Base-by-base conservation (phyloP, 1,284 basidiomycete species). In the Schizophyllum amplum region DNA sequence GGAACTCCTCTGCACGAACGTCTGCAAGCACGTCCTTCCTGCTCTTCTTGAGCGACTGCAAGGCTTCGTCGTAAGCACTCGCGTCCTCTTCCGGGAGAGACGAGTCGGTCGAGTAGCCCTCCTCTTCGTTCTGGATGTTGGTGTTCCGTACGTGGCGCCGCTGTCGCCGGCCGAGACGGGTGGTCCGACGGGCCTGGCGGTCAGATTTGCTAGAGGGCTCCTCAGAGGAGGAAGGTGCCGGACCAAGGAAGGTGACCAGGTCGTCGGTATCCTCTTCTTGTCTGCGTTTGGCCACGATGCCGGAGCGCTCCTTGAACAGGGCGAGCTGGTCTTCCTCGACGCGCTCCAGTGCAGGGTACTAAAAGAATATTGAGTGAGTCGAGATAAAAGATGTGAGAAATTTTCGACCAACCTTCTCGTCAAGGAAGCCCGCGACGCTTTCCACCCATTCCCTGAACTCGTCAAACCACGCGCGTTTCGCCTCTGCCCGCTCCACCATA, bases 371-470 rank as follows among this genome's bases (percentile, higher is more conserved):
- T 52, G 20, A 47, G 56, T 53, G 33, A 27, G 13, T 51, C 23
- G 42, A 24, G 47, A 5, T 5, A 15, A 48, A 46, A 24, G 26
- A n/a, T n/a, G 22, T 25, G 5, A 13, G 1, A 53, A 13, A 51
- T 15, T 17, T 60, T 65, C 4, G 49, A 42, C 33, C 33, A 13
- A 92, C 92, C 84, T 98, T 98, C 69, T 94, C 92, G 65, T 96
- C 94, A 42, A 98, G 74, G 68, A 98, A 97, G 4, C 79, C 80
- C 1, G 92, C 94, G 4, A 97, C 81, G 63, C 83, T 84, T 68
- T 98, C 94, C 0, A 95, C 77, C 87, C 92, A 95, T 47, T 89
- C 87, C 59, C 80, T 79, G 72, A 98, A 93, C 55, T 85, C 84
- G 15, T 77, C 77, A 63, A 96, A 94, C 92, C 93, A 98, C 49